Percentiles rank a stretch among this genome's conserved stretches.
These are phyloP conservation scores for Bullera alba DNA, from an alignment of 768 basidiomycete genomes.

Conservation along the genomic window DNA sequence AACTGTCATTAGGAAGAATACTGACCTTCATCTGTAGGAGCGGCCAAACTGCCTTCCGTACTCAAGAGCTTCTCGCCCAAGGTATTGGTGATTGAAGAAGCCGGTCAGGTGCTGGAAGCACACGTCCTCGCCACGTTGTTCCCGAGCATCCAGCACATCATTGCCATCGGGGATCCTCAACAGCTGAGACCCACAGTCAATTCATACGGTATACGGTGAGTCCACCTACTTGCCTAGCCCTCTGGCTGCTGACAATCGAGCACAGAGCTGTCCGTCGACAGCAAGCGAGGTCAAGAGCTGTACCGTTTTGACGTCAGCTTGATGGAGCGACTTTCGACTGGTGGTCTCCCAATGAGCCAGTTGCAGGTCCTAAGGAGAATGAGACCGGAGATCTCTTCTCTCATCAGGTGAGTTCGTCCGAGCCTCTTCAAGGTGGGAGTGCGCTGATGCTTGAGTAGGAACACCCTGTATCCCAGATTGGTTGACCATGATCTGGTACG, in stretches of 20 bases:
- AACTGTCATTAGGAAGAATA: too few species aligned
- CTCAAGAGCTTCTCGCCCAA: slow-evolving; percentile 42
- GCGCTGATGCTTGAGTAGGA: not conserved
- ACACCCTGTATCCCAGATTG: slow-evolving; percentile 9
- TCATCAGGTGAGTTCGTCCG: slow-evolving; percentile 51
- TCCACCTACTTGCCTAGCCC: not conserved
- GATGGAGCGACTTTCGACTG: slow-evolving; percentile 63
- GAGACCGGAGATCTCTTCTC: slow-evolving; percentile 61
- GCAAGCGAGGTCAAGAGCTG: slow-evolving; percentile 52
- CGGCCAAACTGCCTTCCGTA: slow-evolving; percentile 59
- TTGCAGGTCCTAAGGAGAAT: slow-evolving; percentile 69
- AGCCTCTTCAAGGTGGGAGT: too few species aligned
- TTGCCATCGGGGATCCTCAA: slow-evolving; percentile 71
- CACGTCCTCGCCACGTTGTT: slow-evolving; percentile 54
- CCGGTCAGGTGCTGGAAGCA: slow-evolving; percentile 51
- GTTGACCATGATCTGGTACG: slow-evolving; percentile 4
- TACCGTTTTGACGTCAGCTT: slow-evolving; percentile 66
- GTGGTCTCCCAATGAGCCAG: slow-evolving; percentile 59
- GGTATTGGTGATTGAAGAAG: slow-evolving; percentile 35
- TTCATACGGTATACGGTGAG: not conserved
- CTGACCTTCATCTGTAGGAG: too few species aligned
- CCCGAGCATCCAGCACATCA: slow-evolving; percentile 57
- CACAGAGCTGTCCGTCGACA: slow-evolving; percentile 66
- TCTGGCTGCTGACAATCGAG: slow-evolving; percentile 57
- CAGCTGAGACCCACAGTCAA: slow-evolving; percentile 55